Percentiles rank a stretch among this genome's conserved stretches.
Conservation (phyloP, 495 filamentous ascomycete genomes). For the Penicillium pulvis region DNA sequence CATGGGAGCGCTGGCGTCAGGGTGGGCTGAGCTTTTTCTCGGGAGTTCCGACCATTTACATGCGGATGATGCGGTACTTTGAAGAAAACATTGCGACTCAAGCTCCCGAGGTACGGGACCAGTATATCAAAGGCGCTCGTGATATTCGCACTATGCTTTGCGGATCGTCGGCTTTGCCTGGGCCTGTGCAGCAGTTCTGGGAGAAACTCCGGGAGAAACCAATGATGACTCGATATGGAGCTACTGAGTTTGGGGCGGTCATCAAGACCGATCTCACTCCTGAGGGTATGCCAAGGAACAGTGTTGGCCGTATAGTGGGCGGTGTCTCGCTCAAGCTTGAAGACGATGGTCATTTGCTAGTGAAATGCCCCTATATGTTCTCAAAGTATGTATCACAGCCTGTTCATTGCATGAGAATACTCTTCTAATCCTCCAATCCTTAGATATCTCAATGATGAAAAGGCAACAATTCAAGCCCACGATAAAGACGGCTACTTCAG, state of each 20-base stretch:
- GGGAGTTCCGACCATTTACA: constrained; percentile 55
- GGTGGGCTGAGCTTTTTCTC: constrained; percentile 49
- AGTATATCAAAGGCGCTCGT: constrained; percentile 42
- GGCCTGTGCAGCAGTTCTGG: constrained; percentile 51
- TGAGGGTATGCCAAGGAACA: constrained; percentile 32
- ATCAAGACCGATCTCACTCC: constrained; percentile 43
- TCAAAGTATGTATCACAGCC: constrained; percentile 24
- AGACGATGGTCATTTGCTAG: constrained; percentile 35
- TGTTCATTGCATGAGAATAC: background rate
- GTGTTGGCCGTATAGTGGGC: constrained; percentile 46
- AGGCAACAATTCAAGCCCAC: constrained; percentile 37
- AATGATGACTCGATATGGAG: constrained; percentile 50
- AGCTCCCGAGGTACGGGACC: constrained; percentile 21
- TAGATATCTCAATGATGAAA: constrained; percentile 47
- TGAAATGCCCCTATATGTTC: constrained; percentile 51
- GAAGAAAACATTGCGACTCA: constrained; percentile 32
- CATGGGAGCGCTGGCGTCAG: constrained; percentile 51
- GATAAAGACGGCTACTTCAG: constrained; percentile 47
- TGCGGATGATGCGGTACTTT: constrained; percentile 51
- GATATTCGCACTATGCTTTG: constrained; percentile 45
- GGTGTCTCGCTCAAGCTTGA: constrained; percentile 40
- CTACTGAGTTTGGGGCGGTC: constrained; percentile 50
- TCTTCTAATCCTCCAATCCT: background rate
- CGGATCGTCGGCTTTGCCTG: constrained; percentile 49
- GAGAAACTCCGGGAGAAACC: constrained; percentile 37